Base-by-base conservation (phyloP, 192 early-diverging fungal species). In the Entomortierella parvispora region DNA sequence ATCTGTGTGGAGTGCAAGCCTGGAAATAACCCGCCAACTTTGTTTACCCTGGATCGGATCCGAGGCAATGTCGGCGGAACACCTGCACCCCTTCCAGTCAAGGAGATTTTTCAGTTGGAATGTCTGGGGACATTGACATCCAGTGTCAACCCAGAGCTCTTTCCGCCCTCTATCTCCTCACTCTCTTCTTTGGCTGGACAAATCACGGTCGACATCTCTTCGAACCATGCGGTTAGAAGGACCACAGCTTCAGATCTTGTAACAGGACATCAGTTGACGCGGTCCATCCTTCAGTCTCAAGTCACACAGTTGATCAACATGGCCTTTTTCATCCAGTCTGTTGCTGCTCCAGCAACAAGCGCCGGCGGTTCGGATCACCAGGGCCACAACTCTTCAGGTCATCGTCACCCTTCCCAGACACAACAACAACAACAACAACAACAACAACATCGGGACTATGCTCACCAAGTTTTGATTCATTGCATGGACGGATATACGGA, bases 401-500 rank as follows among this genome's bases (percentile, higher is more conserved):
- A n/a, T 4, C 37, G 20, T 43, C 33, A 17, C 31, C 52, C 14
- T 46, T 37, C 8, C 46, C 40, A n/a, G 33, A 34, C 17, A 72
- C n/a, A n/a, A n/a, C n/a, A n/a, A n/a, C n/a, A n/a, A n/a, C 52
- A 60, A 17, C 23, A 34, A 25, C 61, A 71, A 43, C 50, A 52
- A 12, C 56, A 70, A 11, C 82, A 84, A 55, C 34, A 18, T 56
- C 46, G 37, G 26, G 40, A 48, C 57, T 67, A 25, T 46, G 59
- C 54, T 15, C 76, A 69, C 18, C 80, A 69, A 18, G 75, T 87
- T 25, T 59, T 89, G 22, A 85, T 89, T 54, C 83, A 89, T 61
- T 89, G 85, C 43, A 62, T 81, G 9, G 87, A 89, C 37, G 87
- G 85, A 17, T 89, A 89, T 42, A 86, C 87, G 1, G 87, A 89